Percentiles rank a stretch among this genome's conserved stretches.
phyloP scores from a whole-genome alignment of 306 rosid genomes.

The Dryas octopetala region DNA sequence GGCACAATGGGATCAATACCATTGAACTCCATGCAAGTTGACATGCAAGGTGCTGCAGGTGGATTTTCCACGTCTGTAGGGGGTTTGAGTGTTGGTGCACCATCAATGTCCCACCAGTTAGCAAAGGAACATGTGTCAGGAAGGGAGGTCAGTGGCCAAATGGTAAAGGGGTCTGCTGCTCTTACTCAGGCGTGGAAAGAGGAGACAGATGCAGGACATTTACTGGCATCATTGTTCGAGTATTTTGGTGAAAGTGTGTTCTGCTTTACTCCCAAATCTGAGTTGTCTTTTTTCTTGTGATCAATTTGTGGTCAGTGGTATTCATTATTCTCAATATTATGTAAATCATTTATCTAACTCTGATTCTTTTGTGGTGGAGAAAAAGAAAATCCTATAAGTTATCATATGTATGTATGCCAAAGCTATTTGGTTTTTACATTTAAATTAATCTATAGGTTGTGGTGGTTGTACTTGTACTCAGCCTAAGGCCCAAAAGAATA shows the following conservation, averaged over 20 bases:
- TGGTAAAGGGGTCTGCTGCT: slow-evolving; percentile 44
- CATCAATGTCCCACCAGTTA: slow-evolving; percentile 46
- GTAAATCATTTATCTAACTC: slow-evolving; percentile 1
- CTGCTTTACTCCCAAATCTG: slow-evolving; percentile 64
- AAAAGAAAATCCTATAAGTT: neutral
- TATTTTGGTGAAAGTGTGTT: slow-evolving; percentile 67
- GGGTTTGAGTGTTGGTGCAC: slow-evolving; percentile 28
- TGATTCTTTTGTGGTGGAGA: neutral
- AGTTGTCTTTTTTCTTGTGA: slow-evolving; percentile 64
- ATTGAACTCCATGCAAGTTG: slow-evolving; percentile 78
- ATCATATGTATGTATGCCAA: neutral
- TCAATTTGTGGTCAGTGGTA: slow-evolving; percentile 5
- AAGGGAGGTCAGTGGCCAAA: slow-evolving; percentile 49
- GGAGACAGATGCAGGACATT: slow-evolving; percentile 62
- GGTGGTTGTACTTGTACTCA: neutral
- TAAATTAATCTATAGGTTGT: neutral
- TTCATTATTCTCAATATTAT: slow-evolving; percentile 17
- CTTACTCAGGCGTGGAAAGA: slow-evolving; percentile 93
- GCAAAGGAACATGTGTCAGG: slow-evolving; percentile 41
- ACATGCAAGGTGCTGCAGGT: slow-evolving; percentile 56
- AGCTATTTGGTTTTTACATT: neutral
- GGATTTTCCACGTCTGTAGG: slow-evolving; percentile 54
- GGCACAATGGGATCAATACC: slow-evolving; percentile 54
- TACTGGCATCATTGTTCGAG: slow-evolving; percentile 58
- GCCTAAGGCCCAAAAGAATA: neutral